Conservation (phyloP, 495 filamentous ascomycete genomes). For the Aspergillus sparsus region DNA sequence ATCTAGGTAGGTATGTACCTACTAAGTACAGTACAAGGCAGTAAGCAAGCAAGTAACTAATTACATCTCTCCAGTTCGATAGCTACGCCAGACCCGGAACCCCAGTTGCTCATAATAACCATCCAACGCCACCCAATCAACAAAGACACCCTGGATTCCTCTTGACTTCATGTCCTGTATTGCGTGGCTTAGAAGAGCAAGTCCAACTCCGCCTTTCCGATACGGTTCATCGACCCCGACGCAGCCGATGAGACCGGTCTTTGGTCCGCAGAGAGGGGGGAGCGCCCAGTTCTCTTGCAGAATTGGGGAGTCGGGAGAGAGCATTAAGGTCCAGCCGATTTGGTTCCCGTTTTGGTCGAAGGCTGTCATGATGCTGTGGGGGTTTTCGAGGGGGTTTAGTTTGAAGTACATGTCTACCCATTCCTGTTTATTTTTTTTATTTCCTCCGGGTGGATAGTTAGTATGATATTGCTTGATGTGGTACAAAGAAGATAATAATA, state of each 20-base stretch:
- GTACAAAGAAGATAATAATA: neutral
- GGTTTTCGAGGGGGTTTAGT: slow-evolving; percentile 42
- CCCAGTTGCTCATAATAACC: slow-evolving; percentile 55
- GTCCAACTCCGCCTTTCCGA: slow-evolving; percentile 46
- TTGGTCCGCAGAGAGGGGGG: slow-evolving; percentile 43
- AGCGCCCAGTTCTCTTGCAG: slow-evolving; percentile 48
- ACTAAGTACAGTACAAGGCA: too few relatives aligned
- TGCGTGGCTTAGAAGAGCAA: slow-evolving; percentile 50
- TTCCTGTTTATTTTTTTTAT: slow-evolving; percentile 28
- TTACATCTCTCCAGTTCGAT: slow-evolving; percentile 41
- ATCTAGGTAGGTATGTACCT: too few relatives aligned
- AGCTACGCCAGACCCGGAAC: slow-evolving; percentile 47
- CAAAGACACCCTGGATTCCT: slow-evolving; percentile 50
- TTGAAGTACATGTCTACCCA: slow-evolving; percentile 50
- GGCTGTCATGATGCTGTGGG: slow-evolving; percentile 48
- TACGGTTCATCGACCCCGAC: slow-evolving; percentile 48
- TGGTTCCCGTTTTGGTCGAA: slow-evolving; percentile 44
- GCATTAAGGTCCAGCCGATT: slow-evolving; percentile 54
- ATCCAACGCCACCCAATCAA: slow-evolving; percentile 52
- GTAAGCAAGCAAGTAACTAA: too few relatives aligned
- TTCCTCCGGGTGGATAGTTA: too few relatives aligned
- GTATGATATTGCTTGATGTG: too few relatives aligned
- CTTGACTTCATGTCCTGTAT: slow-evolving; percentile 51
- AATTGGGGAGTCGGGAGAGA: slow-evolving; percentile 32
- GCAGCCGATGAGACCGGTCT: slow-evolving; percentile 52